These are phyloP conservation scores for Trametes coccinea DNA, from an alignment of 768 basidiomycete species.

Conservation along the genomic window DNA sequence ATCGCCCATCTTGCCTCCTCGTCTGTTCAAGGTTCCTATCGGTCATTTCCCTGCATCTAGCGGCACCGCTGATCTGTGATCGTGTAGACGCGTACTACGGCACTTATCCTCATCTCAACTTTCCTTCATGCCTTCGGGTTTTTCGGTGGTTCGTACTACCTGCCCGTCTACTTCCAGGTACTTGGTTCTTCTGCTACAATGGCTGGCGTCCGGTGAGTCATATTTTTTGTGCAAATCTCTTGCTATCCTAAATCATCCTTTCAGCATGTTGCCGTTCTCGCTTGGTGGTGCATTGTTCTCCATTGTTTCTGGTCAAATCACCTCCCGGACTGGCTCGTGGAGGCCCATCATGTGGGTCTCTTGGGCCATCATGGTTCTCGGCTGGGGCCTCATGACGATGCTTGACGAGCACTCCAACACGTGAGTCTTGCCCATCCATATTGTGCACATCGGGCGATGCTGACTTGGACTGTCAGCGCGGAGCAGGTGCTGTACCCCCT, in stretches of 20 bases:
- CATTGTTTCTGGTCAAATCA: constrained; percentile 53
- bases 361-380: constrained; percentile 58
- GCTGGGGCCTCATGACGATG: constrained; percentile 72
- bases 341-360: constrained; percentile 62
- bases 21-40: constrained; percentile 61
- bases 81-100: constrained; percentile 69
- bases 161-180: constrained; percentile 79
- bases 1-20: constrained; percentile 72
- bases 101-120: constrained; percentile 52
- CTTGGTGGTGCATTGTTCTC: constrained; percentile 58
- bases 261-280: constrained; percentile 75
- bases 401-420: constrained; percentile 56
- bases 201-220: constrained; percentile 59
- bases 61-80: background rate
- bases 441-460: background rate
- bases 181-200: constrained; percentile 73
- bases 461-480: constrained; percentile 33
- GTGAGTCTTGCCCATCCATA: constrained; percentile 29
- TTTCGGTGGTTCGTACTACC: constrained; percentile 65
- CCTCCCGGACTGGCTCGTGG: constrained; percentile 60
- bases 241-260: background rate
- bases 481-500: constrained; percentile 64
- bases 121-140: constrained; percentile 69
- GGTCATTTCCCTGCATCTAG: background rate
- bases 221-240: background rate